These are phyloP conservation scores for Alternaria angustiovoidea DNA, from an alignment of 2,329 filamentous ascomycete genomes.

Conservation along the genomic window DNA sequence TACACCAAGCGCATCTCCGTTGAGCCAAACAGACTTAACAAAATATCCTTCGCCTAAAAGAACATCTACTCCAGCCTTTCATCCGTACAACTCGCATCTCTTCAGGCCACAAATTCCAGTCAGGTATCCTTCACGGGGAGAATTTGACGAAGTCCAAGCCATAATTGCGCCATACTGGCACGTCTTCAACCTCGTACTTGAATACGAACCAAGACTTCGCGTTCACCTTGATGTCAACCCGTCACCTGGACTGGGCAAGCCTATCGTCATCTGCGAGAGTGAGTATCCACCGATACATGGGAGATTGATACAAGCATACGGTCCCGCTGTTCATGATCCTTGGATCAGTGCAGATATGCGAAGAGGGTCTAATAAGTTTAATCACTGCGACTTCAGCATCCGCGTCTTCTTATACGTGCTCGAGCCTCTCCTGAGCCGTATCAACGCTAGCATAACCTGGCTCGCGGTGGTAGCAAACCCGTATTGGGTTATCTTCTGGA, in stretches of 20 bases:
- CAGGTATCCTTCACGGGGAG: neutral
- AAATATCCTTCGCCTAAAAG: neutral
- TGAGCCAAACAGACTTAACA: neutral
- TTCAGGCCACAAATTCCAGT: neutral
- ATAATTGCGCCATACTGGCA: slow-evolving; percentile 11
- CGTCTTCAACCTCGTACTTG: slow-evolving; percentile 9
- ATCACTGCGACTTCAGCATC: slow-evolving; percentile 13
- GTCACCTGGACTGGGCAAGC: no score
- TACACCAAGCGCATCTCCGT: neutral
- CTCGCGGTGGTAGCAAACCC: neutral
- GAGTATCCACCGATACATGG: neutral
- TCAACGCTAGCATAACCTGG: slow-evolving; percentile 1
- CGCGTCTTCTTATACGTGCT: slow-evolving; percentile 1
- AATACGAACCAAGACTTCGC: neutral
- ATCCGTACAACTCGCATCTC: neutral
- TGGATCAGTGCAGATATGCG: neutral
- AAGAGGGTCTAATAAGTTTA: neutral
- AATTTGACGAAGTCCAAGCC: neutral
- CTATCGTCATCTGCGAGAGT: neutral
- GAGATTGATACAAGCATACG: neutral
- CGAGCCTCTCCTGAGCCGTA: neutral
- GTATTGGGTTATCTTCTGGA: neutral
- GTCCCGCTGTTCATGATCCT: neutral
- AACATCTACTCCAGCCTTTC: neutral
- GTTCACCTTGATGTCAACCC: neutral